Base-by-base conservation (phyloP, 768 basidiomycete genomes). In the Lactarius trivialis region DNA sequence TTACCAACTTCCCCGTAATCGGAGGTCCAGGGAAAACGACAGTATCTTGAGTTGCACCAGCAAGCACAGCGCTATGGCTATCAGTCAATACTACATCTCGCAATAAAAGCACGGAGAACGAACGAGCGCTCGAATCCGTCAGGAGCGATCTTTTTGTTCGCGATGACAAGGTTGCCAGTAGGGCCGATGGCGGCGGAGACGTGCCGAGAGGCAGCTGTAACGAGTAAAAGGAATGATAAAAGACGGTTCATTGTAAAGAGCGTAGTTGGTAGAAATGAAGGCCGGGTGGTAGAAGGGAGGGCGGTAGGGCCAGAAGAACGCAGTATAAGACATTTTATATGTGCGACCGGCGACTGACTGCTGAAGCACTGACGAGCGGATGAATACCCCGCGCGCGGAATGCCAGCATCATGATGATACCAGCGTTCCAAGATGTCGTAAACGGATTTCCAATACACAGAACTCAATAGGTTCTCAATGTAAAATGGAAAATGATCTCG, bases 11-110 rank as follows among this genome's bases (percentile, higher is more conserved):
- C 14, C 74, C 79, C 19, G 45, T 68, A 64, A 83, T 78, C 34
- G 81, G 65, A 9, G 81, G 80, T 3, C 80, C 82, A 2, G 80
- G 82, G 56, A 80, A 80, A 2, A 65, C 72, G n/a, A 17, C 81
- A n/a, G n/a, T n/a, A n/a, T n/a, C n/a, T n/a, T n/a, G n/a, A n/a
- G n/a, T n/a, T n/a, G n/a, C 80, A 33, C 74, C 76, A 37, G 80
- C 78, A 43, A 83, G 70, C 3, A 77, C 73, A 21, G 81, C 69
- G 37, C 79, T 80, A 26, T 33, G 3, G 36, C 39, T 34, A 26
- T 26, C 11, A 11, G 33, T 57, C 2, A 50, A 41, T n/a, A 54
- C 15, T 8, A 19, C 9, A 48, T 26, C 32, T 15, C n/a, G 9
- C 24, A 43, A 33, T 1, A 28, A 30, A 6, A 15, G 8, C 9